Evolutionary conservation across 768 basidiomycete genomes (phyloP).

Genomic region (Boletus edulis): DNA sequence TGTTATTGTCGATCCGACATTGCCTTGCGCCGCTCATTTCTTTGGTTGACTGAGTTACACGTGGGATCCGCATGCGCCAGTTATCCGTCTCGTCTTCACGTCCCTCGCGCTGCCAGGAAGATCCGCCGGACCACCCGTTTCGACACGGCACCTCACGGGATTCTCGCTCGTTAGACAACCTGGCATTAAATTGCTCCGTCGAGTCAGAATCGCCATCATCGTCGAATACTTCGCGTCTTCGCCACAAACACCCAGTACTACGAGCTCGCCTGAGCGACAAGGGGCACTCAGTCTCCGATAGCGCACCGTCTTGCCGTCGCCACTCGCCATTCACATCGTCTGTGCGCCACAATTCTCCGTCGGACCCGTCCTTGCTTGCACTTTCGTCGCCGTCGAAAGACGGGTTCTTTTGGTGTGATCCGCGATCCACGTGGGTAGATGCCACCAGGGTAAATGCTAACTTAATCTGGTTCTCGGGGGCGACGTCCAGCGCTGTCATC

Average conservation of each 20-base stretch:
- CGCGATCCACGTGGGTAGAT: not conserved
- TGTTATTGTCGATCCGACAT: not conserved
- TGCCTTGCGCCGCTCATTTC: not conserved
- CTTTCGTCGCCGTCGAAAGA: not conserved
- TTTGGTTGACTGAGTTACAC: not conserved
- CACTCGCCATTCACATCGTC: not conserved
- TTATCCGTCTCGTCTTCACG: slow-evolving; percentile 4
- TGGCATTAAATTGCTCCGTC: slow-evolving; percentile 10
- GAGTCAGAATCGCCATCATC: slow-evolving; percentile 6
- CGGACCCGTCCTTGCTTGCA: not conserved
- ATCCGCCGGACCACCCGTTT: not conserved
- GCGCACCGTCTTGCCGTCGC: not conserved
- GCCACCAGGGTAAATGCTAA: not conserved
- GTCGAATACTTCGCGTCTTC: not conserved
- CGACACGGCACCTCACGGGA: not conserved
- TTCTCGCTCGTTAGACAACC: not conserved
- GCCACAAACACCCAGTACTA: not conserved
- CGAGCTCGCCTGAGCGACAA: not conserved
- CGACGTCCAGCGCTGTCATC: not conserved
- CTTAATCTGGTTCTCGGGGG: not conserved
- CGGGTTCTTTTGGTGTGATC: not conserved
- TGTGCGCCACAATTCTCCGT: not conserved
- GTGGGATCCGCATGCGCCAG: slow-evolving; percentile 12
- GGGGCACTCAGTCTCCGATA: not conserved
- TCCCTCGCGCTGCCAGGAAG: not conserved